A percentile compares a stretch with the other conserved stretches of the same genome.
These are phyloP conservation scores for Pseudogymnoascus sp. DNA, from an alignment of 2,329 filamentous ascomycete genomes.

Conservation along the genomic window DNA sequence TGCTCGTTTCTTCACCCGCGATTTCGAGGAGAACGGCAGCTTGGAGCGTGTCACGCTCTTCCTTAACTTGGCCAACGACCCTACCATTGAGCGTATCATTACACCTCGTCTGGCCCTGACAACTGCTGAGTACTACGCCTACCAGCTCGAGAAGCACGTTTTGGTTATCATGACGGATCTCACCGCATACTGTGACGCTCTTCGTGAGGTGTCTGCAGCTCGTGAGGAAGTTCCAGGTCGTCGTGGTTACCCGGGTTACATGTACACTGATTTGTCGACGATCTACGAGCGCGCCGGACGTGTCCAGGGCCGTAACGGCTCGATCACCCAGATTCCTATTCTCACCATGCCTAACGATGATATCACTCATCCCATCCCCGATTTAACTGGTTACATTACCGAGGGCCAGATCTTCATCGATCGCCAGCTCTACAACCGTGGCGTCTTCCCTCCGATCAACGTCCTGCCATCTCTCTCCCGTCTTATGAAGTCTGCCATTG, in stretches of 20 bases:
- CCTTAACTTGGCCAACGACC: conserved; percentile 98
- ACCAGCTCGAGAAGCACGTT: conserved; percentile 99
- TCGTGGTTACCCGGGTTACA: conserved; percentile 99
- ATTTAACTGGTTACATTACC: conserved; percentile 97
- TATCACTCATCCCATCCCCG: conserved; percentile 97
- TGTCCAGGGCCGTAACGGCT: conserved; percentile 93
- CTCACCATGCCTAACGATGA: conserved; percentile 99
- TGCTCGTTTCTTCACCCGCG: conserved; percentile 92
- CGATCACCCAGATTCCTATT: conserved; percentile 98
- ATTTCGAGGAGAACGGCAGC: conserved; percentile 98
- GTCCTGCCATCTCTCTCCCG: conserved; percentile 94
- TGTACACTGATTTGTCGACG: conserved; percentile 99
- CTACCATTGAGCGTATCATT: conserved; percentile 99
- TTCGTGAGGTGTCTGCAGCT: conserved; percentile 95
- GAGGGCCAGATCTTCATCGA: conserved; percentile 98
- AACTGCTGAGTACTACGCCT: conserved; percentile 98
- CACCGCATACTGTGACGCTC: conserved; percentile 95
- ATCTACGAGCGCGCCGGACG: conserved; percentile 99
- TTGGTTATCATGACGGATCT: conserved; percentile 97
- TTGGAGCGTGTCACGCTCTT: conserved; percentile 96
- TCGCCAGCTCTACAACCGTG: conserved; percentile 87
- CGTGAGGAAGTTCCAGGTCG: conserved; percentile 98
- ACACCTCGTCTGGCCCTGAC: conserved; percentile 96
- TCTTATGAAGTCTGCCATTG: conserved; percentile 99
- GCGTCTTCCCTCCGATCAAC: conserved; percentile 98